Evolutionary conservation across 2,329 filamentous ascomycete genomes (phyloP), one percentile per base, ranked within the genome.

Genomic region (Torrubiellomyces zombiae): DNA sequence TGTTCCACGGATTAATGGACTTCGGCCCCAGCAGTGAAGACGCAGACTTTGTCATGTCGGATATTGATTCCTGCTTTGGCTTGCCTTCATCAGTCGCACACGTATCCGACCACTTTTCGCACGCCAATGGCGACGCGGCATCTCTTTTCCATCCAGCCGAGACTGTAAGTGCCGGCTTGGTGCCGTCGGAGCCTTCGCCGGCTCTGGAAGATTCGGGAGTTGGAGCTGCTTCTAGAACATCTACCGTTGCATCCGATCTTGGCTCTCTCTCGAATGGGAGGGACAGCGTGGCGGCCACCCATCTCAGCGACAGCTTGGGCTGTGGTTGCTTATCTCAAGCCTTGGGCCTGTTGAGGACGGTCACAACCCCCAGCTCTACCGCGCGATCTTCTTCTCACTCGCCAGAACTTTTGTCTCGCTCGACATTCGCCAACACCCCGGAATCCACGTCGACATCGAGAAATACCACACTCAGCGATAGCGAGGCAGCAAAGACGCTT

Each of bases 401-500:
- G 4, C 16, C 24, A 9, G 17, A 14, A 16, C 20, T 16, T 3
- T 11, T 13, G 9, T n/a, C 10, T 5, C 10, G 7, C 18, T 16
- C 11, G 8, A 18, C 9, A 8, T 6, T 23, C 7, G 10, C 10
- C 7, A 15, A 12, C 25, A 16, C 16, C 11, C 17, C 25, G 9
- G 25, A 23, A 17, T 12, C 6, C 4, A 14, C 19, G 14, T 26
- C 16, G 26, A 26, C 5, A 14, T 28, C 14, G 20, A 26, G 21
- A 14, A 25, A 12, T 21, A 24, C 18, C 19, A 25, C 12, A 28
- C 17, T 24, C 10, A 6, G 6, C 19, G 9, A 4, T 11, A 11
- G 9, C 12, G 15, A 15, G 13, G 13, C 14, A 16, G 11, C 16
- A 11, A 20, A 13, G 7, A 20, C 16, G 14, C 13, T 26, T 7